Conservation (phyloP, 1,284 basidiomycete species). For the Veloboletus limbatus region DNA sequence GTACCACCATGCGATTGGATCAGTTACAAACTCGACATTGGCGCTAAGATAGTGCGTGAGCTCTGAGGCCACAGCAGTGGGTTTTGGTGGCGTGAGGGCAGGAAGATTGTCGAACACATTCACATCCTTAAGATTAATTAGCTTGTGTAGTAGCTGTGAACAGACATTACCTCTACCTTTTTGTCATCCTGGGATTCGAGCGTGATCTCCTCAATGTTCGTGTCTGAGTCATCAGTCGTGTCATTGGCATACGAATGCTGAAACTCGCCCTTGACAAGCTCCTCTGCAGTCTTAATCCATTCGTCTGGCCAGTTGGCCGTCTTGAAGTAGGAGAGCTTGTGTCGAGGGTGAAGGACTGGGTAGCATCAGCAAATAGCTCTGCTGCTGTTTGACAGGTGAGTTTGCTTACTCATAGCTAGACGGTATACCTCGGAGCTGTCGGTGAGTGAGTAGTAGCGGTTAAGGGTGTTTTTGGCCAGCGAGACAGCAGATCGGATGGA, state of each 20-base stretch:
- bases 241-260: background rate
- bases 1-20: background rate
- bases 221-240: too few relatives aligned
- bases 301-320: constrained; percentile 14
- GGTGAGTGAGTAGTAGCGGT: constrained; percentile 16
- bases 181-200: too few relatives aligned
- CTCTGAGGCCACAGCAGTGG: background rate
- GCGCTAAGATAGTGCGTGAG: background rate
- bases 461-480: too few relatives aligned
- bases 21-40: background rate
- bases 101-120: background rate
- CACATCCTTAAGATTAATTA: too few relatives aligned
- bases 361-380: background rate
- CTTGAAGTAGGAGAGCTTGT: constrained; percentile 26
- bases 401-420: constrained; percentile 7
- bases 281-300: constrained; percentile 18
- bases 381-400: background rate
- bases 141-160: too few relatives aligned
- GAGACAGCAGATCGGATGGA: too few relatives aligned
- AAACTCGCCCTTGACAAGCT: background rate
- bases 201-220: too few relatives aligned
- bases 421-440: constrained; percentile 20
- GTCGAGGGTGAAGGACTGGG: constrained; percentile 22
- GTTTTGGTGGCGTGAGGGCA: background rate
- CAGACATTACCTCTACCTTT: too few relatives aligned